These are phyloP conservation scores for Gastrolobium bilobum DNA, from an alignment of 306 rosid species.

Conservation along the genomic window DNA sequence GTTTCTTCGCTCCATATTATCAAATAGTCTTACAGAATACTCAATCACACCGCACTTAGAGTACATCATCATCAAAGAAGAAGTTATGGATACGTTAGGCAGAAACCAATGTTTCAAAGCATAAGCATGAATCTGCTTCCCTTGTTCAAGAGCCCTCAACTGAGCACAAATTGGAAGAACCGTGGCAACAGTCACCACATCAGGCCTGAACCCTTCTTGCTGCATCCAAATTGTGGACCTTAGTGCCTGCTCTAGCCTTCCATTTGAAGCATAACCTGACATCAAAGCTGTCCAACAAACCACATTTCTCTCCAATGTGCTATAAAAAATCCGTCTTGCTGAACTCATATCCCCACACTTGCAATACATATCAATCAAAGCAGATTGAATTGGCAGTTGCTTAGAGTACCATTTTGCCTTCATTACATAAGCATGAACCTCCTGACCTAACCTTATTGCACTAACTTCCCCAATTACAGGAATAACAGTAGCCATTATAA, in stretches of 20 bases:
- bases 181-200: conserved; percentile 76
- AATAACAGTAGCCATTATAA: conserved; percentile 70
- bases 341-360: conserved; percentile 81
- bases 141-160: conserved; percentile 67
- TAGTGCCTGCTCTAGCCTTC: conserved; percentile 81
- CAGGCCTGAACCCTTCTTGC: conserved; percentile 91
- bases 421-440: conserved; percentile 79
- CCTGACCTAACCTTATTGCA: conserved; percentile 65
- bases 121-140: conserved; percentile 86
- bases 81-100: conserved; percentile 71
- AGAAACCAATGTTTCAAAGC: conserved; percentile 77
- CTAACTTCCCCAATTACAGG: conserved; percentile 73
- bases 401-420: conserved; percentile 66
- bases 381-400: conserved; percentile 72
- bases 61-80: conserved; percentile 83
- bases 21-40: conserved; percentile 65
- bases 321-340: conserved; percentile 73
- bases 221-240: conserved; percentile 89
- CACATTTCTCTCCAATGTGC: conserved; percentile 71
- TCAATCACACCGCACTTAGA: conserved; percentile 71
- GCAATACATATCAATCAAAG: conserved; percentile 89
- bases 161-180: conserved; percentile 80
- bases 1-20: conserved; percentile 64
- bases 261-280: conserved; percentile 78
- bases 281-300: conserved; percentile 90